Evolutionary conservation across 768 basidiomycete species (phyloP), one percentile per base, ranked within the genome.

Genomic region (Rhizopogon salebrosus): DNA sequence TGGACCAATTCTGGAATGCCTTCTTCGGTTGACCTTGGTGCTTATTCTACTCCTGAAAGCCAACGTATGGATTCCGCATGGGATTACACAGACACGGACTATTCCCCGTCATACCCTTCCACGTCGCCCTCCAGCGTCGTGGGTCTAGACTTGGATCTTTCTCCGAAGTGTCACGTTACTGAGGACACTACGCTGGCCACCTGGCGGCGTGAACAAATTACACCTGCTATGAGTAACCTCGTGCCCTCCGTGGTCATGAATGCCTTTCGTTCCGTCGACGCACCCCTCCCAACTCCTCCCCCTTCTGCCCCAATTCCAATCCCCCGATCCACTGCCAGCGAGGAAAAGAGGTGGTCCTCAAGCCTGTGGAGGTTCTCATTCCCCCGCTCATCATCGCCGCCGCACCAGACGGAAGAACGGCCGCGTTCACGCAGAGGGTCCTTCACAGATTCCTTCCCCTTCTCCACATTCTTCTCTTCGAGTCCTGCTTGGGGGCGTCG

Each of bases 41-140:
- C 63, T 41, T 67, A 73, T 57, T 74, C 60, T 54, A 76, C 77
- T 11, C 71, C 70, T 11, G 71, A 68, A n/a, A 77, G 73, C 45
- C 73, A 74, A 51, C 79, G 79, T 67, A 78, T 77, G 64, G 79
- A 83, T 59, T 70, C 76, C 34, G 62, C 71, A 4, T 84, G 80
- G 80, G 71, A 72, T 29, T 71, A 71, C 40, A 69, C 75, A 13
- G 72, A 74, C 43, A 73, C 73, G 20, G 74, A 78, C 72, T 80
- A 55, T 40, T 72, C 72, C 10, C 64, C 74, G 16, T 80, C 69
- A 50, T 79, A 79, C 58, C 75, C 78, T 7, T 72, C 76, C 29
- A 67, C 69, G 20, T 69, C 71, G 31, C 70, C 66, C 52, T 61
- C 56, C 56, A 70, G 69, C 51, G 64, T 67, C 52, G 64, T 67